A percentile compares a stretch with the other conserved stretches of the same genome.
Evolutionary conservation across 495 filamentous ascomycete species (phyloP).

Genomic region (Aspergillus nidulans): DNA sequence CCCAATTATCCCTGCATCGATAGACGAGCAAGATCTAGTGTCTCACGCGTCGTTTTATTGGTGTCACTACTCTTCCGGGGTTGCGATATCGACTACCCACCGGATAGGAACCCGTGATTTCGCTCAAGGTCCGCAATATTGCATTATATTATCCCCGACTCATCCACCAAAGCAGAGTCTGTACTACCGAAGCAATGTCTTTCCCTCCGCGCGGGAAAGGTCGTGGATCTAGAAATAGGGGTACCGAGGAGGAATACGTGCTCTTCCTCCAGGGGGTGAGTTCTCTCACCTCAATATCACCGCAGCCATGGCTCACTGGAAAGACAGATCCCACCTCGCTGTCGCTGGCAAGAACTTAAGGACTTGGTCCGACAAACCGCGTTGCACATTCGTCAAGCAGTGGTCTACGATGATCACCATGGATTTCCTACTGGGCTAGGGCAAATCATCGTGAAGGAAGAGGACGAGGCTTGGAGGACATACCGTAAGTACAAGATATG

Average conservation of each 20-base stretch:
- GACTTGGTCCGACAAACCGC: constrained; percentile 46
- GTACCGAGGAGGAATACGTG: constrained; percentile 44
- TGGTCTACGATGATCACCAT: constrained; percentile 45
- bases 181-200: constrained; percentile 24
- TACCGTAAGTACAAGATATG: constrained; percentile 30
- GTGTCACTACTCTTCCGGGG: neutral
- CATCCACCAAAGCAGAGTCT: neutral
- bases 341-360: constrained; percentile 48
- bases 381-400: constrained; percentile 44
- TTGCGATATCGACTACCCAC: constrained; percentile 4
- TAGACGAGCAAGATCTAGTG: neutral
- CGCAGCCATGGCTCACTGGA: constrained; percentile 10
- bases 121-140: neutral
- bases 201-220: constrained; percentile 30
- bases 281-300: neutral
- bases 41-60: neutral
- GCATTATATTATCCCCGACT: neutral
- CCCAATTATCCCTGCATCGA: neutral
- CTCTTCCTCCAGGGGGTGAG: constrained; percentile 45
- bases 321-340: constrained; percentile 42
- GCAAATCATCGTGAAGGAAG: constrained; percentile 47
- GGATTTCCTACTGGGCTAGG: constrained; percentile 44
- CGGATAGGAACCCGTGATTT: neutral
- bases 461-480: constrained; percentile 46
- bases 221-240: constrained; percentile 27